phyloP scores from a whole-genome alignment of 192 early-diverging fungal genomes.

The Coemansia sp. region DNA sequence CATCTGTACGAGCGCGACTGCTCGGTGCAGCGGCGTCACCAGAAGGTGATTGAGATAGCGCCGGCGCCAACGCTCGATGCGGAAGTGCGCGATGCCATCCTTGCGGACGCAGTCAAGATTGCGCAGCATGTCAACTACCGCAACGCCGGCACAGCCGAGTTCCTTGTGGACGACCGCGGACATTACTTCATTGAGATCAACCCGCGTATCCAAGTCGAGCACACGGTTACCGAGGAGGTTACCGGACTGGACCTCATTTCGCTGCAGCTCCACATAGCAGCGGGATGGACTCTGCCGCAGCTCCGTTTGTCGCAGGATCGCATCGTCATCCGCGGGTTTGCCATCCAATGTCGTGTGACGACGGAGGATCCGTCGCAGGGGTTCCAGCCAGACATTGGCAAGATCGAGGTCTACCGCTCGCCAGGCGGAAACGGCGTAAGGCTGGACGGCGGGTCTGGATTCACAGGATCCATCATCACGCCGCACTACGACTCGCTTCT shows the following conservation, averaged over 20 bases:
- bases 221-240: slow-evolving; percentile 96
- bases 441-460: slow-evolving; percentile 87
- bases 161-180: slow-evolving; percentile 85
- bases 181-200: slow-evolving; percentile 99
- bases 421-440: slow-evolving; percentile 87
- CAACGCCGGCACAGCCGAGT: slow-evolving; percentile 97
- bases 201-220: slow-evolving; percentile 97
- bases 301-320: slow-evolving; percentile 80
- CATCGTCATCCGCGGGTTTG: slow-evolving; percentile 78
- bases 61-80: slow-evolving; percentile 75
- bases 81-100: slow-evolving; percentile 71
- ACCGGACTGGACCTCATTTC: slow-evolving; percentile 94
- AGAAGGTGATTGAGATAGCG: slow-evolving; percentile 94
- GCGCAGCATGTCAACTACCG: slow-evolving; percentile 86
- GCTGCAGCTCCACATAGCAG: slow-evolving; percentile 93
- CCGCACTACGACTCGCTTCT: slow-evolving; percentile 95
- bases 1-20: slow-evolving; percentile 96
- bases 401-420: slow-evolving; percentile 92
- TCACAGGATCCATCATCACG: slow-evolving; percentile 88
- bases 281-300: slow-evolving; percentile 76
- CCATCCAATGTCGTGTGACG: slow-evolving; percentile 96
- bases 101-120: slow-evolving; percentile 89
- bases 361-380: slow-evolving; percentile 92
- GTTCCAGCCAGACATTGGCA: slow-evolving; percentile 95
- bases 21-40: slow-evolving; percentile 95